Conservation (phyloP, 176 grass and related monocot genomes). For the Oryza glaberrima region DNA sequence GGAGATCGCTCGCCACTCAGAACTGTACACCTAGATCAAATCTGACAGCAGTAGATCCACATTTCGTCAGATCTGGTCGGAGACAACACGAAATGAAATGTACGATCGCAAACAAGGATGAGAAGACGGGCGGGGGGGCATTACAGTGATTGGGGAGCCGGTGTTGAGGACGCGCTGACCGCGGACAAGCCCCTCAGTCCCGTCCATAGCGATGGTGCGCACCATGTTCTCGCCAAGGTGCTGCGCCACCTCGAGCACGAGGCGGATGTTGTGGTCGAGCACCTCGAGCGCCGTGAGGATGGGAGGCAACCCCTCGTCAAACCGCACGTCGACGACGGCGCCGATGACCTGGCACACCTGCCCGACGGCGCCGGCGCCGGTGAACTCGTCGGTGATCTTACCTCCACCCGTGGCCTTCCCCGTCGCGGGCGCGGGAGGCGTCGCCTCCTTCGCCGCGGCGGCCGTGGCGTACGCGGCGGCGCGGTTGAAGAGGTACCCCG, state of each 20-base stretch:
- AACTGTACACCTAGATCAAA: constrained; percentile 8
- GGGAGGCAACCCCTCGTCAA: constrained; percentile 86
- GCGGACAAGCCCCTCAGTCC: constrained; percentile 93
- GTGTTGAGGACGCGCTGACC: constrained; percentile 97
- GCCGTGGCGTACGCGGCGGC: constrained; percentile 66
- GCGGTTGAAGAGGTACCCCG: constrained; percentile 69
- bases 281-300: constrained; percentile 98
- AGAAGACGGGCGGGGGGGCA: background rate
- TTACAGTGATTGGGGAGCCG: constrained; percentile 97
- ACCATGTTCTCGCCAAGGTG: constrained; percentile 96
- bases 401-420: constrained; percentile 44
- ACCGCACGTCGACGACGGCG: constrained; percentile 94
- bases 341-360: constrained; percentile 98
- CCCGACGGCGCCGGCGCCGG: constrained; percentile 84
- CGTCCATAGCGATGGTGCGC: constrained; percentile 98
- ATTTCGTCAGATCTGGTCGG: constrained; percentile 40
- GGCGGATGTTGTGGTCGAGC: constrained; percentile 90
- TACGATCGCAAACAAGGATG: background rate
- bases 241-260: constrained; percentile 96
- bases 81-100: constrained; percentile 22
- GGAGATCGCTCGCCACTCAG: background rate
- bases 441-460: constrained; percentile 42
- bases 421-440: constrained; percentile 22
- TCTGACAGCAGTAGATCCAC: constrained; percentile 6
- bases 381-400: constrained; percentile 98